A percentile compares a stretch with the other conserved stretches of the same genome.
These are phyloP conservation scores for Phaeosphaeriaceae sp. DNA, from an alignment of 2,329 filamentous ascomycete species.

Conservation along the genomic window DNA sequence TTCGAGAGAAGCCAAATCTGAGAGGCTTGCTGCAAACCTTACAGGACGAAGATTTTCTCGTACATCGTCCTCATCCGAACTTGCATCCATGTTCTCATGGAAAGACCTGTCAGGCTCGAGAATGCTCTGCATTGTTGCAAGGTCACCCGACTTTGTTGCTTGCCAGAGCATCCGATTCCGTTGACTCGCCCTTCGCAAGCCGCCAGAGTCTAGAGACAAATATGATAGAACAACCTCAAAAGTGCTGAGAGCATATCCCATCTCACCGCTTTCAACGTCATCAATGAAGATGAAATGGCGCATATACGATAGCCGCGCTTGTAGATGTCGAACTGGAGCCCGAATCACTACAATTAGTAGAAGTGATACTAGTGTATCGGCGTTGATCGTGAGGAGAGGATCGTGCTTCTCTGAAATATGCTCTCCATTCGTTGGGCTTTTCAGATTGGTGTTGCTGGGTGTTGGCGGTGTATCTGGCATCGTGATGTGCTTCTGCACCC, in stretches of 20 bases:
- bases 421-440: conserved; percentile 28
- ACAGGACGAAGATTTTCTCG: conserved; percentile 34
- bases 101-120: conserved; percentile 70
- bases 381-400: conserved; percentile 72
- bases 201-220: conserved; percentile 79
- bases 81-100: conserved; percentile 37
- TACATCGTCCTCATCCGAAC: conserved; percentile 37
- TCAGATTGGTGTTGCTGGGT: conserved; percentile 36
- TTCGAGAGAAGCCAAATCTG: conserved; percentile 32
- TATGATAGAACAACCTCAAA: conserved; percentile 94
- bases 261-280: conserved; percentile 94
- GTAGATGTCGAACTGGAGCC: conserved; percentile 83
- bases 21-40: conserved; percentile 39
- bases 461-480: conserved; percentile 53
- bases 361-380: conserved; percentile 90
- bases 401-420: conserved; percentile 58
- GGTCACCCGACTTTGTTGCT: conserved; percentile 76
- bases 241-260: conserved; percentile 94
- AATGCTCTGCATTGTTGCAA: conserved; percentile 76
- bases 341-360: conserved; percentile 91
- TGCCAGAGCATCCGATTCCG: conserved; percentile 90
- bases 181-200: conserved; percentile 81
- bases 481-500: conserved; percentile 84
- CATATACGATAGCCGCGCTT: conserved; percentile 91
- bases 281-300: conserved; percentile 97